These are phyloP conservation scores for Talaromyces wortmannii DNA, from an alignment of 495 filamentous ascomycete genomes.

Conservation along the genomic window DNA sequence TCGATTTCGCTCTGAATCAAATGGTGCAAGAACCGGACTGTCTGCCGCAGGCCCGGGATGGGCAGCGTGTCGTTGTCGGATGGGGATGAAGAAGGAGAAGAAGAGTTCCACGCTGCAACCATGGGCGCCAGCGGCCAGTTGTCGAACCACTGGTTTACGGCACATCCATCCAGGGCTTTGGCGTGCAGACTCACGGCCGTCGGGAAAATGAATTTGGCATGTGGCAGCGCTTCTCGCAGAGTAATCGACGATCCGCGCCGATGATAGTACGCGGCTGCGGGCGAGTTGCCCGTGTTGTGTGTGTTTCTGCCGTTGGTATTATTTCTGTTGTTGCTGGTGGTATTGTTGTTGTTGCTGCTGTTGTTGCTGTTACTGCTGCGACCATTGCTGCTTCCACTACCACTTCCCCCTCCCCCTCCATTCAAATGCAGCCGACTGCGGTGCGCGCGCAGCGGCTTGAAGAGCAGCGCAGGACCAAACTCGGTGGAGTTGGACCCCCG, in stretches of 20 bases:
- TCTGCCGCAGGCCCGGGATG: slow-evolving; percentile 35
- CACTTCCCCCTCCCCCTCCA: too few relatives aligned
- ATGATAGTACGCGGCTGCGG: not conserved
- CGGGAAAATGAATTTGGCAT: slow-evolving; percentile 42
- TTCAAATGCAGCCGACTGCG: too few relatives aligned
- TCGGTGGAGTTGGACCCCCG: slow-evolving; percentile 35
- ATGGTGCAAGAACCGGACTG: slow-evolving; percentile 25
- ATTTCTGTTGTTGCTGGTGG: too few relatives aligned
- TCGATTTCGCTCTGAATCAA: slow-evolving; percentile 31
- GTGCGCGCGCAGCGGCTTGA: not conserved
- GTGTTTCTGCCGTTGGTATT: not conserved
- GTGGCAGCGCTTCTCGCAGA: slow-evolving; percentile 24
- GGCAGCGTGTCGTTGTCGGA: slow-evolving; percentile 16
- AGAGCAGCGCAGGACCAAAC: slow-evolving; percentile 32
- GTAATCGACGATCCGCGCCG: slow-evolving; percentile 10
- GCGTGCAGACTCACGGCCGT: slow-evolving; percentile 38
- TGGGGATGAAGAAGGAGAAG: too few relatives aligned
- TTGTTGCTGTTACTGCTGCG: too few relatives aligned
- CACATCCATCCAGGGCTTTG: slow-evolving; percentile 23
- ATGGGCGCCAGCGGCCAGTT: slow-evolving; percentile 16
- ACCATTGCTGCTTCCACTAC: too few relatives aligned
- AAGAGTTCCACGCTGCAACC: not conserved
- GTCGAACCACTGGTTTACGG: slow-evolving; percentile 51
- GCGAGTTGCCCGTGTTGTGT: not conserved
- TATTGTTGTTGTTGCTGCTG: too few relatives aligned